Base-by-base conservation (phyloP, 2,329 filamentous ascomycete species). In the Neurospora sp. region DNA sequence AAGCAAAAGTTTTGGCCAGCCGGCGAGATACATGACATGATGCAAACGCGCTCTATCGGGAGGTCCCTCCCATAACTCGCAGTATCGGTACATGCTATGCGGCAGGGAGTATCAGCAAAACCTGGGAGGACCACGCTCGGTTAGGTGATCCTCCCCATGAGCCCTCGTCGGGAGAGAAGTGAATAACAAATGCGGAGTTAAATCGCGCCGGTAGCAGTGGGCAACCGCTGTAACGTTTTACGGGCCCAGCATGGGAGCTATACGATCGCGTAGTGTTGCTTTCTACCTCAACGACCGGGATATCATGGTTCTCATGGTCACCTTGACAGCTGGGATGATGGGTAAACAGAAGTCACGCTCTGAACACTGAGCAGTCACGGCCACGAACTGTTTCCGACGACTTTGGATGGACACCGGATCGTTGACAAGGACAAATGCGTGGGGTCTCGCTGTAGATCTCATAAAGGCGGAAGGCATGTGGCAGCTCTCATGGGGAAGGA, bases 11-110 rank as follows among this genome's bases (percentile, higher is more conserved):
- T 39, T 33, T 43, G n/a, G 38, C 38, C 43, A 23, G 17, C 52
- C 72, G 74, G 73, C 72, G 70, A 74, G 37, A 67, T 66, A 74
- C 73, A 74, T 68, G 67, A 62, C 65, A 66, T 57, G 67, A 69
- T 73, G 74, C 74, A 74, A 72, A 73, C 68, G 67, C 72, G 72
- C 73, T 72, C 23, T 38, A 36, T 66, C 57, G 52, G 52, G 52
- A 62, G 52, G 19, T 52, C 10, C 15, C 23, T 12, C 52, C 28
- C 28, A 36, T 57, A 15, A 33, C 23, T 36, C 23, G 52, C 52
- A 36, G 52, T 62, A 62, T 62, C 23, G 28, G 52, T 36, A 62
- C 52, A 62, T 62, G 28, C 6, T 62, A 62, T 33, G 23, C 52
- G 28, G 28, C 52, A 62, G 28, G 15, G 28, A 62, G 23, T 33